Evolutionary conservation across 306 rosid species (phyloP), one percentile per base, ranked within the genome.

Genomic region (Alnus rubra): DNA sequence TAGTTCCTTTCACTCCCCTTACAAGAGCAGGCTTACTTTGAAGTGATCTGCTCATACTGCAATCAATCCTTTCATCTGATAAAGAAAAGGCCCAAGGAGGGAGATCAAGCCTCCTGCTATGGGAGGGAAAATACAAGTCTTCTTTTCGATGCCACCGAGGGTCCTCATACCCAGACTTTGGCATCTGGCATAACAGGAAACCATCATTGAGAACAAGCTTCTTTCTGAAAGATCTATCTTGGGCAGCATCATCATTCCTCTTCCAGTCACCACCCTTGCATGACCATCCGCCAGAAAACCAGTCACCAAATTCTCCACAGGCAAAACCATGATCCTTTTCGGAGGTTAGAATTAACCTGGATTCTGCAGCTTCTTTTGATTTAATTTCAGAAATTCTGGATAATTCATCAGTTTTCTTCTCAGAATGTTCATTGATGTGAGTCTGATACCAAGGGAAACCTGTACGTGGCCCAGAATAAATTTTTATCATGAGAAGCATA

Each of bases 261-360:
- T 84, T 91, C 98, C 99, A 96, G 85, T 96, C 99, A 48, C 99
- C 99, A 80, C 99, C 99, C 83, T 91, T 96, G 92, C 99, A 96
- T 64, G 98, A 80, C 99, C 99, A 96, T 70, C 78, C 88, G 48
- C 92, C 86, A 81, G 92, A 90, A 90, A 87, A 90, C 96, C 92
- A 93, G 77, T 96, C 99, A 69, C 77, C 76, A 73, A 88, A 76
- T 55, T 88, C 85, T 44, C 84, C 89, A 75, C 53, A 63, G 60
- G 86, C 70, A 77, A 77, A 47, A 73, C 76, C 89, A 84, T 60
- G 74, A 63, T 89, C 97, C 87, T 86, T 86, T 74, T 90, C 99
- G 62, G 78, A 83, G 72, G 78, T 54, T 76, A 69, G 75, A 82
- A 74, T 71, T 80, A 56, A 81, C 81, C 82, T 82, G 74, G 88